Evolutionary conservation across 768 basidiomycete genomes (phyloP), one percentile per base, ranked within the genome.

Genomic region (Lactifluus hygrophoroides): DNA sequence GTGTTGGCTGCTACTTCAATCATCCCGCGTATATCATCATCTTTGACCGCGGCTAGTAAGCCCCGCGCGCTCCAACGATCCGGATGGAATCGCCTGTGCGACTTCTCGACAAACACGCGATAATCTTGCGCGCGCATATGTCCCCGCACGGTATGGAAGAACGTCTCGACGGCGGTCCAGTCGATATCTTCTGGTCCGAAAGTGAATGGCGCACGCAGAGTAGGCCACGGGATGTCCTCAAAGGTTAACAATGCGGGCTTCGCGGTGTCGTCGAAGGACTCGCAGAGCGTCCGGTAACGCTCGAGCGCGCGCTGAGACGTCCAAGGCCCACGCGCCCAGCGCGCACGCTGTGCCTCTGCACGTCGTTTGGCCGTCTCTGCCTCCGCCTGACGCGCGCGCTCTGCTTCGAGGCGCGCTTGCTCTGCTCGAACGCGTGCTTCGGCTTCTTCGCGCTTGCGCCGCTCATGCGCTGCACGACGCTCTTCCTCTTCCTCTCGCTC

Each of bases 31-130:
- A 82, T 78, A 46, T 76, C 71, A 48, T 83, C 82, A 58, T 87
- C 83, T 23, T 68, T 64, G 47, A 87, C 76, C 47, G 79, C 79
- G 57, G 74, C 74, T 66, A 87, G 74, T 35, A 90, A 71, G 28
- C 80, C 80, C 42, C 85, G 76, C 30, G 85, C 82, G 43, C 82
- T 75, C 90, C 88, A 93, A 59, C 86, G 73, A 69, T 91, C 89
- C 2, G 88, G 86, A 64, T 90, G 90, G 68, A 90, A 91, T 51
- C 88, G 64, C 40, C 81, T 77, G 65, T 89, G 80, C 64, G 84
- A 85, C 66, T 81, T 82, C 71, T 87, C 80, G 3, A 91, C 76
- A 55, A 90, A 77, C 2, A 68, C 69, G 66, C 78, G 82, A 70
- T 80, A 90, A 49, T 86, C 85, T 67, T 84, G 80, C 17, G 69